Conservation (phyloP, 768 basidiomycete species). For the Trichaptum fuscoviolaceum region DNA sequence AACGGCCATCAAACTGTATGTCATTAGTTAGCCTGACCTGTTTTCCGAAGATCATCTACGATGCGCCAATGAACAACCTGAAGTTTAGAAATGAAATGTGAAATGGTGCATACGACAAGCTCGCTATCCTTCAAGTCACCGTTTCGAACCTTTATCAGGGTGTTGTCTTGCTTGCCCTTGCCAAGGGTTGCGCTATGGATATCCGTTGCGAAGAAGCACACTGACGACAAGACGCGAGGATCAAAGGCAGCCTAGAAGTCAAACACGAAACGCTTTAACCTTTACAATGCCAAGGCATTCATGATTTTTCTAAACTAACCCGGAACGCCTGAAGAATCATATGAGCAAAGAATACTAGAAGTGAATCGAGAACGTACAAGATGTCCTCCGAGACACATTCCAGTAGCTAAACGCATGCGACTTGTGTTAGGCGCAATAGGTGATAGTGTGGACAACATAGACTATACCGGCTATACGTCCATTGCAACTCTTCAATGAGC, state of each 20-base stretch:
- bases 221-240: slow-evolving; percentile 69
- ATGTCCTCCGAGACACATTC: slow-evolving; percentile 90
- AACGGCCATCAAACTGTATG: not conserved
- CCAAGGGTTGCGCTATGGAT: slow-evolving; percentile 86
- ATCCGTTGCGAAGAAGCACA: slow-evolving; percentile 96
- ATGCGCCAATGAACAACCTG: not conserved
- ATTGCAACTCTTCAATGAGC: slow-evolving; percentile 74
- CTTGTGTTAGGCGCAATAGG: slow-evolving; percentile 6
- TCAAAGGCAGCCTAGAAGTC: slow-evolving; percentile 77
- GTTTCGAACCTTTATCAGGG: slow-evolving; percentile 62
- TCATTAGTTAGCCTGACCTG: slow-evolving; percentile 48
- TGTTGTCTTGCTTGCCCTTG: slow-evolving; percentile 78
- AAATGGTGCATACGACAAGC: slow-evolving; percentile 54
- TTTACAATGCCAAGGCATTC: not conserved
- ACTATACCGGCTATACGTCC: slow-evolving; percentile 81
- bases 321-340: slow-evolving; percentile 39
- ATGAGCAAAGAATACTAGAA: slow-evolving; percentile 1
- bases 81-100: not conserved
- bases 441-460: slow-evolving; percentile 12
- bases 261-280: slow-evolving; percentile 6
- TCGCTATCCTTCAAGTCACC: slow-evolving; percentile 79
- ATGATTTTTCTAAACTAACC: slow-evolving; percentile 23
- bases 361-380: slow-evolving; percentile 42
- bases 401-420: slow-evolving; percentile 50
- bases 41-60: slow-evolving; percentile 91